These are phyloP conservation scores for Neofusicoccum cordaticola DNA, from an alignment of 2,329 filamentous ascomycete species.

Conservation along the genomic window DNA sequence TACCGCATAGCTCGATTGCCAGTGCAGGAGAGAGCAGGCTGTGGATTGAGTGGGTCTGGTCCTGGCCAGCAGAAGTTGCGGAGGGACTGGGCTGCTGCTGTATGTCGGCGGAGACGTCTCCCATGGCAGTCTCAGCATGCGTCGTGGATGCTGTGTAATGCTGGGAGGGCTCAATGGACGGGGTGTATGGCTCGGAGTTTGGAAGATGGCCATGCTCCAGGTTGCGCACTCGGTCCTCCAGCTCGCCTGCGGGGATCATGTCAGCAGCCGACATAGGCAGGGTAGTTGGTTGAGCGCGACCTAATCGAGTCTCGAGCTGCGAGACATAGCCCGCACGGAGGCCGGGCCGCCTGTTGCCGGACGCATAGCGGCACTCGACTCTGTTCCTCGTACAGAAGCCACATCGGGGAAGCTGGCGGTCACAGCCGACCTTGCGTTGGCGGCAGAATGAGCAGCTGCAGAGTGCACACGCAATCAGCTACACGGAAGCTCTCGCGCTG, in stretches of 20 bases:
- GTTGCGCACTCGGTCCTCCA: conserved; percentile 22
- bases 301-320: conserved; percentile 34
- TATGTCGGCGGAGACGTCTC: not conserved
- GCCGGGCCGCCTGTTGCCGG: conserved; percentile 21
- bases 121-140: not conserved
- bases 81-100: not conserved
- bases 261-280: not conserved
- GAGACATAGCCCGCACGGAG: conserved; percentile 48
- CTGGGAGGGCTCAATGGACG: not conserved
- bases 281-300: conserved; percentile 21
- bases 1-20: conserved; percentile 25
- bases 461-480: not conserved
- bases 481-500: not conserved
- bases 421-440: conserved; percentile 27
- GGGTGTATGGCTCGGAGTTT: not conserved
- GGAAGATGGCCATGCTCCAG: conserved; percentile 19
- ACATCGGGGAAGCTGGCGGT: conserved; percentile 25
- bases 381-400: conserved; percentile 23
- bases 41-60: conserved; percentile 9
- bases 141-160: not conserved
- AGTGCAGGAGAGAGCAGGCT: conserved; percentile 19
- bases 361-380: conserved; percentile 26
- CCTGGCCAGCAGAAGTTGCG: not conserved
- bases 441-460: conserved; percentile 29
- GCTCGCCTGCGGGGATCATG: conserved; percentile 19